These are phyloP conservation scores for Beta vulgaris DNA, from an alignment of 148 eudicot genomes.

Conservation along the genomic window DNA sequence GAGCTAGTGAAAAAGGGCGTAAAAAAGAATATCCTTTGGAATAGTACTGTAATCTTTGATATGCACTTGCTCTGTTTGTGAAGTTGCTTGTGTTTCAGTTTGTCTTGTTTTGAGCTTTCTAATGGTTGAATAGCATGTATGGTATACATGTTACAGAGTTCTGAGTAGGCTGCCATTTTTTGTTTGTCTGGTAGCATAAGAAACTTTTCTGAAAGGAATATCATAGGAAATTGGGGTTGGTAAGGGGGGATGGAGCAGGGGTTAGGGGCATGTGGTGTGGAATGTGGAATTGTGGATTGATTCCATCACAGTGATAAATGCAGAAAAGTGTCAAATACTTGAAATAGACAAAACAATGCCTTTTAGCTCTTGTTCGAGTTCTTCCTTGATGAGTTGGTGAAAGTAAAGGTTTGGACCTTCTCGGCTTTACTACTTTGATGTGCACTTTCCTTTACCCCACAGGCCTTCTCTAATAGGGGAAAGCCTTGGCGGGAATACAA, in stretches of 20 bases:
- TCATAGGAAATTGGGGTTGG: neutral
- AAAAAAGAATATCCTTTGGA: conserved; percentile 92
- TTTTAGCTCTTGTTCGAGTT: too few species aligned
- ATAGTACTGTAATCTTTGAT: neutral
- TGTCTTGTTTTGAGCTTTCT: neutral
- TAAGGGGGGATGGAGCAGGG: neutral
- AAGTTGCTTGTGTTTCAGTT: neutral
- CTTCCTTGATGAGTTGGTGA: too few species aligned
- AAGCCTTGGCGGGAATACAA: too few species aligned
- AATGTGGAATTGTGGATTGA: too few species aligned
- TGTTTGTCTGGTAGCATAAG: neutral
- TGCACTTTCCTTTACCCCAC: too few species aligned
- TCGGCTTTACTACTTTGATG: too few species aligned
- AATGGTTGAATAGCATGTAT: neutral
- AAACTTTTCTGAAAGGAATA: neutral
- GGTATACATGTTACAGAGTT: neutral
- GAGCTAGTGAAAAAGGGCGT: conserved; percentile 90
- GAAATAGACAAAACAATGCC: too few species aligned
- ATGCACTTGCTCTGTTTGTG: neutral
- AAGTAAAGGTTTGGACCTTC: too few species aligned
- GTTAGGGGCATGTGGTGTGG: neutral
- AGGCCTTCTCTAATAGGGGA: too few species aligned
- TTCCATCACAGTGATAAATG: too few species aligned
- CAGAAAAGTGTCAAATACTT: too few species aligned
- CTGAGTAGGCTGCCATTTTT: neutral